These are phyloP conservation scores for Xylaria sp. DNA, from an alignment of 2,329 filamentous ascomycete genomes.

Conservation along the genomic window DNA sequence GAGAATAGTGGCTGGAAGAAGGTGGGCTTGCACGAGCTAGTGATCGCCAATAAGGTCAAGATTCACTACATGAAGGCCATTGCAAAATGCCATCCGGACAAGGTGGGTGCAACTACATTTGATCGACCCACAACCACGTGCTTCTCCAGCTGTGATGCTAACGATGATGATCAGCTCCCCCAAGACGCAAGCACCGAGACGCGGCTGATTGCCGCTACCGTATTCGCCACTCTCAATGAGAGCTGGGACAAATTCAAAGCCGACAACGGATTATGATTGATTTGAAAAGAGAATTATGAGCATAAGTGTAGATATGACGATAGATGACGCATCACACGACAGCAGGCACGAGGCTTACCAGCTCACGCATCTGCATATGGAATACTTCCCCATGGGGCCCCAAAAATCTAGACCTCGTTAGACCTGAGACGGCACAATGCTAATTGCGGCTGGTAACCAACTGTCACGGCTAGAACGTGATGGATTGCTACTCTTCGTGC, in stretches of 20 bases:
- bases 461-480: neutral
- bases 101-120: conserved; percentile 70
- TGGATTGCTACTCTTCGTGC: neutral
- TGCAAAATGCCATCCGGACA: conserved; percentile 97
- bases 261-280: conserved; percentile 69
- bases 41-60: conserved; percentile 95
- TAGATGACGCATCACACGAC: conserved; percentile 27
- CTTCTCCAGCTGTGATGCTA: conserved; percentile 19
- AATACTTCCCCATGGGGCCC: conserved; percentile 26
- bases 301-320: conserved; percentile 29
- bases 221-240: conserved; percentile 77
- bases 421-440: neutral
- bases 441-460: neutral
- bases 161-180: conserved; percentile 62
- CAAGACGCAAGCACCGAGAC: conserved; percentile 74
- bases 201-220: conserved; percentile 71
- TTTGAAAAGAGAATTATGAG: conserved; percentile 1
- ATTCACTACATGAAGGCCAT: conserved; percentile 99
- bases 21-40: conserved; percentile 90
- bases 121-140: conserved; percentile 23
- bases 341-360: conserved; percentile 20
- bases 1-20: conserved; percentile 95
- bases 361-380: conserved; percentile 29
- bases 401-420: conserved; percentile 17
- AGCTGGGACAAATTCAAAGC: conserved; percentile 79